Percentiles rank a stretch among this genome's conserved stretches.
These are phyloP conservation scores for Monoraphidium neglectum DNA, from an alignment of 139 green algal species.

Conservation along the genomic window DNA sequence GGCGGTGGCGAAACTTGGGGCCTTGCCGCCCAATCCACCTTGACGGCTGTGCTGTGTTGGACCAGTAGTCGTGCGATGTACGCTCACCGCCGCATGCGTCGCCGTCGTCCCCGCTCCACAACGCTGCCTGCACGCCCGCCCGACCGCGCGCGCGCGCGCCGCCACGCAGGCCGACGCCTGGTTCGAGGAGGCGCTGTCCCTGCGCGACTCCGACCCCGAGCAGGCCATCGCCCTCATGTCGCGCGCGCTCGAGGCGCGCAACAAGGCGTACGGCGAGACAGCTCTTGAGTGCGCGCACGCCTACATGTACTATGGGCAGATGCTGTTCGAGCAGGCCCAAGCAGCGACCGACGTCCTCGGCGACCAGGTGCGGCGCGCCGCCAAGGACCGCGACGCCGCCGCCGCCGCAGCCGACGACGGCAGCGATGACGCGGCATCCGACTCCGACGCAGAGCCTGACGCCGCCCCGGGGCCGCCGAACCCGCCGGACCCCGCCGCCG, in stretches of 20 bases:
- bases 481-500: neutral
- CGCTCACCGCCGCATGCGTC: no score
- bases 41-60: no score
- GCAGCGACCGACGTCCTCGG: constrained; percentile 15
- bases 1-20: no score
- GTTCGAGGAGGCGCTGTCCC: constrained; percentile 22
- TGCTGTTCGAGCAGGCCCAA: constrained; percentile 43
- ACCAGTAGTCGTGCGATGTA: no score
- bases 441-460: neutral
- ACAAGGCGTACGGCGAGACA: constrained; percentile 34
- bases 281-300: constrained; percentile 31
- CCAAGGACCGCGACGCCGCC: constrained; percentile 5
- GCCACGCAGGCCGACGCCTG: neutral
- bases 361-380: constrained; percentile 24
- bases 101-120: no score
- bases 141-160: no score
- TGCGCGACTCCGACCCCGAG: constrained; percentile 39
- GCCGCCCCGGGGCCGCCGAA: neutral
- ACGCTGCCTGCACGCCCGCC: no score
- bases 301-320: constrained; percentile 53
- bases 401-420: neutral
- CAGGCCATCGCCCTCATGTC: constrained; percentile 29
- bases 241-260: constrained; percentile 26
- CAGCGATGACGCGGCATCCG: neutral
- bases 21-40: no score